Conservation (phyloP, 345 rosid species). For the Eutrema yunnanense region DNA sequence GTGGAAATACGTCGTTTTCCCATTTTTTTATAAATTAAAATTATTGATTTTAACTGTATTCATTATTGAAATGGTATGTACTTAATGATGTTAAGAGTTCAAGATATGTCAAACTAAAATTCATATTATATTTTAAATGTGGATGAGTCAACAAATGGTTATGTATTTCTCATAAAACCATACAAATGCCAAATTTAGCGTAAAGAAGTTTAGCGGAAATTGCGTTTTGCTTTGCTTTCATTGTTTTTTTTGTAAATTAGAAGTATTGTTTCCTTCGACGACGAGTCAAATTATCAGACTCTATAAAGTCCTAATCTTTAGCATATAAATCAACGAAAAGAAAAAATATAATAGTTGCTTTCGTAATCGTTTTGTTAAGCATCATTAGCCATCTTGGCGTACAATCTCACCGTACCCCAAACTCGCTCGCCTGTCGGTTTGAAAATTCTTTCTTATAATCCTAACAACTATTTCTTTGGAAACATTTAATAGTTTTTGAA, state of each 20-base stretch:
- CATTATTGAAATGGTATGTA: not conserved
- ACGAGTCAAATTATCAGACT: not conserved
- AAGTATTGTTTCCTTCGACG: not conserved
- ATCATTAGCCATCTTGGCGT: conserved; percentile 28
- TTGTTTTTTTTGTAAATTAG: not conserved
- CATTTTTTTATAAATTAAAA: not conserved
- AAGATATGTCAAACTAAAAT: not conserved
- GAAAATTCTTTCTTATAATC: not conserved
- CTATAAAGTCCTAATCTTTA: not conserved
- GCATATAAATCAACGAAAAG: not conserved
- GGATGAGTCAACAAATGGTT: not conserved
- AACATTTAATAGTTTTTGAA: not conserved
- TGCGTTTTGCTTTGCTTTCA: not conserved
- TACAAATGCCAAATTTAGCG: not conserved
- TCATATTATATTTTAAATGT: not conserved
- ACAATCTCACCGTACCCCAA: conserved; percentile 13
- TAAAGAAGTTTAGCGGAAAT: not conserved
- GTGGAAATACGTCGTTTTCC: no score
- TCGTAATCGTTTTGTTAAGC: conserved; percentile 15
- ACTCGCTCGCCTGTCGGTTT: conserved; percentile 10
- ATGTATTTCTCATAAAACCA: not conserved
- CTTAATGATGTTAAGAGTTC: not conserved
- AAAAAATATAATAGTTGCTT: conserved; percentile 7
- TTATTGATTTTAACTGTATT: not conserved
- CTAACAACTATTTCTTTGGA: conserved; percentile 5